Percentiles rank a stretch among this genome's conserved stretches.
phyloP scores from a whole-genome alignment of 306 rosid species.

The Cucurbita pepo region DNA sequence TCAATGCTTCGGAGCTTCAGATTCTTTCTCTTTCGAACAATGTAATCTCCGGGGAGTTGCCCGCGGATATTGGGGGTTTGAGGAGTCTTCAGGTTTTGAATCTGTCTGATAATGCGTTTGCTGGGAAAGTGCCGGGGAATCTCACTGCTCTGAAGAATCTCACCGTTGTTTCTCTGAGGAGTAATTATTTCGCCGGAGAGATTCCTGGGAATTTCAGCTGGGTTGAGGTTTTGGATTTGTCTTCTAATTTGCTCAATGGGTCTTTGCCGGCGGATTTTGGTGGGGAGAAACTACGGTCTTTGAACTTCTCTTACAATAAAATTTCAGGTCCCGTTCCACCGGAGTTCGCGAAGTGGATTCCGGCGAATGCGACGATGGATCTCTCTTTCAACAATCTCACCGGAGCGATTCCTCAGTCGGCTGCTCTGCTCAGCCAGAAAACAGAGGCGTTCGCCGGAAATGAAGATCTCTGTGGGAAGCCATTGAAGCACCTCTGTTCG shows the following conservation, averaged over 20 bases:
- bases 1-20: slow-evolving; percentile 67
- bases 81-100: slow-evolving; percentile 49
- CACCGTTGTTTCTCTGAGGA: slow-evolving; percentile 42
- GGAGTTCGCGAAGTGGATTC: slow-evolving; percentile 27
- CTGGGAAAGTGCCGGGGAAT: slow-evolving; percentile 45
- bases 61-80: slow-evolving; percentile 32
- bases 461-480: slow-evolving; percentile 68
- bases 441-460: slow-evolving; percentile 47
- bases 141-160: slow-evolving; percentile 40
- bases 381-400: slow-evolving; percentile 75
- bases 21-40: slow-evolving; percentile 60
- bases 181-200: slow-evolving; percentile 55
- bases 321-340: slow-evolving; percentile 51
- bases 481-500: slow-evolving; percentile 48
- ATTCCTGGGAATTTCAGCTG: slow-evolving; percentile 37
- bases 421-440: slow-evolving; percentile 39
- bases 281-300: slow-evolving; percentile 34
- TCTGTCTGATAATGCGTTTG: slow-evolving; percentile 73
- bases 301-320: slow-evolving; percentile 77
- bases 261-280: slow-evolving; percentile 50
- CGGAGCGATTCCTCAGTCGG: slow-evolving; percentile 51
- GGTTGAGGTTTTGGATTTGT: slow-evolving; percentile 59
- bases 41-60: slow-evolving; percentile 59
- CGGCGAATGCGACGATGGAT: slow-evolving; percentile 48
- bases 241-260: slow-evolving; percentile 64